Conservation (phyloP, 441 rosid species). For the Croton laevigatus region DNA sequence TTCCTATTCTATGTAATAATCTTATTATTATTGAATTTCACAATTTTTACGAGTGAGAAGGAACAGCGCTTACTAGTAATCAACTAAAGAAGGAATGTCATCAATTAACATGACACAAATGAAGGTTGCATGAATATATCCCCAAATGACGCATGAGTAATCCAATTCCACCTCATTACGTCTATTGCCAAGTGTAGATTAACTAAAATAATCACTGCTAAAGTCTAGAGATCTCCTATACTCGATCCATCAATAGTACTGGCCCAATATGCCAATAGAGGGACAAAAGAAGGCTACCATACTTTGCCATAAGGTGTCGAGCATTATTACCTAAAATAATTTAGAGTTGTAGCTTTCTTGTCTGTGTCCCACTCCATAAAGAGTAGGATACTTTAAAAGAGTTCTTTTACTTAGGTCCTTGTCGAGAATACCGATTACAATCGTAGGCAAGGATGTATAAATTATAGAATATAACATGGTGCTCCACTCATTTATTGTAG, state of each 20-base stretch:
- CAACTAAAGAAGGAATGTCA: slow-evolving; percentile 61
- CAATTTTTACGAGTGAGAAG: too few relatives aligned
- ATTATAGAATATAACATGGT: too few relatives aligned
- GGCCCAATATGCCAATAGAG: slow-evolving; percentile 74
- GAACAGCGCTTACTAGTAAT: slow-evolving; percentile 74
- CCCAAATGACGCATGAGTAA: slow-evolving; percentile 94
- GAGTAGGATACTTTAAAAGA: slow-evolving; percentile 74
- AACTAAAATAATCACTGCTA: too few relatives aligned
- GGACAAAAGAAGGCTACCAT: slow-evolving; percentile 69
- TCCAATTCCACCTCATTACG: slow-evolving; percentile 87
- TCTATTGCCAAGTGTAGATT: slow-evolving; percentile 97
- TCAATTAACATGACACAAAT: slow-evolving; percentile 76
- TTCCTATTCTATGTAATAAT: too few relatives aligned
- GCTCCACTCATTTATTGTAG: too few relatives aligned
- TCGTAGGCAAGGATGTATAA: too few relatives aligned
- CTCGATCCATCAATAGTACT: slow-evolving; percentile 72
- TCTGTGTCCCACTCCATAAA: slow-evolving; percentile 86
- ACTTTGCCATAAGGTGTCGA: slow-evolving; percentile 95
- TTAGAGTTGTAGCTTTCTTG: slow-evolving; percentile 72
- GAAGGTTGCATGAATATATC: slow-evolving; percentile 80
- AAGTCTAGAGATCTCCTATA: slow-evolving; percentile 94
- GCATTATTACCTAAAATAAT: slow-evolving; percentile 79
- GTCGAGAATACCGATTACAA: too few relatives aligned
- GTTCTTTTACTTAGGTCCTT: slow-evolving; percentile 73
- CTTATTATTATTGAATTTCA: too few relatives aligned